A percentile compares a stretch with the other conserved stretches of the same genome.
phyloP scores from a whole-genome alignment of 2,329 filamentous ascomycete genomes.

The Pestalotiopsis sp. region DNA sequence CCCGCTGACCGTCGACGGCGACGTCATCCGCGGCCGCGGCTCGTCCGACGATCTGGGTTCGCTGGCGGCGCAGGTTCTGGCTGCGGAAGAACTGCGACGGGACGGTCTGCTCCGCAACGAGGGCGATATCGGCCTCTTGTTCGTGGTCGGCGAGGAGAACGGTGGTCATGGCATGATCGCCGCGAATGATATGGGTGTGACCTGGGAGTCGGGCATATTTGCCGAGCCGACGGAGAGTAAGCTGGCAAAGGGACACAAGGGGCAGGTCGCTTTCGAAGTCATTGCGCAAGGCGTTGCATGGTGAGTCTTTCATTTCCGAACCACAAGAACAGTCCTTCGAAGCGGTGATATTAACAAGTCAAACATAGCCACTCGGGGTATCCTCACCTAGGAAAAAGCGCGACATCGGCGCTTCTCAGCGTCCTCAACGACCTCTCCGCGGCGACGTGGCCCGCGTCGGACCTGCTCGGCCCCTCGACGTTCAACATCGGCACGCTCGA shows the following conservation, averaged over 20 bases:
- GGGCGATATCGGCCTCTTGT: constrained; percentile 31
- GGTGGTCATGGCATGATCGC: constrained; percentile 56
- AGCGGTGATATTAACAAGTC: neutral
- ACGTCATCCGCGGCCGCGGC: constrained; percentile 48
- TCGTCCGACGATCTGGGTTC: constrained; percentile 36
- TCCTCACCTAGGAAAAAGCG: constrained; percentile 34
- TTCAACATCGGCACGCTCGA: constrained; percentile 39
- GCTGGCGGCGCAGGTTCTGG: constrained; percentile 51
- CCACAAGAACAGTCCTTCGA: neutral
- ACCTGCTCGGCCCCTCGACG: constrained; percentile 38
- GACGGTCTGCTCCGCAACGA: constrained; percentile 22
- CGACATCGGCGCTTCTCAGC: constrained; percentile 30
- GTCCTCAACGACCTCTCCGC: constrained; percentile 32
- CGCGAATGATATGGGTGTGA: constrained; percentile 41
- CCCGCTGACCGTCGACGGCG: constrained; percentile 41
- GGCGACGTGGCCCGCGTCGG: constrained; percentile 31
- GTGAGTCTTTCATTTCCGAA: constrained; percentile 16
- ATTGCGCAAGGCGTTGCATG: constrained; percentile 27
- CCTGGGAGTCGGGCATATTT: constrained; percentile 49
- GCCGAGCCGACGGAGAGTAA: constrained; percentile 57
- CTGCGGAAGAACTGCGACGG: constrained; percentile 34
- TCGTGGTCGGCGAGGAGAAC: constrained; percentile 51
- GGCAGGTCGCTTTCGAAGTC: constrained; percentile 35
- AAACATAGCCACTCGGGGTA: constrained; percentile 35
- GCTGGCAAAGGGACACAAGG: constrained; percentile 54